Percentiles rank a stretch among this genome's conserved stretches.
Conservation (phyloP, 805 yeast species). For the Ogataea nonfermentans region DNA sequence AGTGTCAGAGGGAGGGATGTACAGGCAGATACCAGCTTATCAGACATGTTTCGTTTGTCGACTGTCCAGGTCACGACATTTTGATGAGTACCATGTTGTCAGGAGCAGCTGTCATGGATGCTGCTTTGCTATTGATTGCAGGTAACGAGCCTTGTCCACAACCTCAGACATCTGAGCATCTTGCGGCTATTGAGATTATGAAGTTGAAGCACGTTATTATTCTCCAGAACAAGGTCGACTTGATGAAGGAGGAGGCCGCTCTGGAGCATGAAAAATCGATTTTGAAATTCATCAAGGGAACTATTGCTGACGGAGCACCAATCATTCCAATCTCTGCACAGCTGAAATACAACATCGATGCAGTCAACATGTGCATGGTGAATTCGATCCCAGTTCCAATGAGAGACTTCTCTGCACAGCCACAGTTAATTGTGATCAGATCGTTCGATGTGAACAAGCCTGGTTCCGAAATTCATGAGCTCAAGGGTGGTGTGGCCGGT, state of each 20-base stretch:
- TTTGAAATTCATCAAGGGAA: slow-evolving; percentile 90
- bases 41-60: slow-evolving; percentile 97
- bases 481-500: slow-evolving; percentile 99
- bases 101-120: slow-evolving; percentile 99
- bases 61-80: slow-evolving; percentile 99
- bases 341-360: slow-evolving; percentile 96
- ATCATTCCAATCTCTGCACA: slow-evolving; percentile 98
- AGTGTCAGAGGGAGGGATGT: slow-evolving; percentile 85
- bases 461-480: slow-evolving; percentile 94
- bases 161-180: slow-evolving; percentile 98
- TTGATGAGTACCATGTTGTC: slow-evolving; percentile 99
- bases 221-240: slow-evolving; percentile 95
- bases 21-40: slow-evolving; percentile 83
- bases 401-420: slow-evolving; percentile 91
- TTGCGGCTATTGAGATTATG: slow-evolving; percentile 99
- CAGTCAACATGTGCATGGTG: slow-evolving; percentile 94
- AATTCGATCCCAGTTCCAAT: slow-evolving; percentile 94
- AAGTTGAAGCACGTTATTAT: slow-evolving; percentile 94
- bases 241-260: slow-evolving; percentile 97
- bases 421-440: slow-evolving; percentile 94
- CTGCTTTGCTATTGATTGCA: slow-evolving; percentile 92
- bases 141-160: slow-evolving; percentile 99
- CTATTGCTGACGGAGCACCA: slow-evolving; percentile 99
- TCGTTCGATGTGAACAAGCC: slow-evolving; percentile 99
- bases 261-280: slow-evolving; percentile 93